phyloP scores from a whole-genome alignment of 2,329 filamentous ascomycete species.

The Pseudogymnoascus sp. region DNA sequence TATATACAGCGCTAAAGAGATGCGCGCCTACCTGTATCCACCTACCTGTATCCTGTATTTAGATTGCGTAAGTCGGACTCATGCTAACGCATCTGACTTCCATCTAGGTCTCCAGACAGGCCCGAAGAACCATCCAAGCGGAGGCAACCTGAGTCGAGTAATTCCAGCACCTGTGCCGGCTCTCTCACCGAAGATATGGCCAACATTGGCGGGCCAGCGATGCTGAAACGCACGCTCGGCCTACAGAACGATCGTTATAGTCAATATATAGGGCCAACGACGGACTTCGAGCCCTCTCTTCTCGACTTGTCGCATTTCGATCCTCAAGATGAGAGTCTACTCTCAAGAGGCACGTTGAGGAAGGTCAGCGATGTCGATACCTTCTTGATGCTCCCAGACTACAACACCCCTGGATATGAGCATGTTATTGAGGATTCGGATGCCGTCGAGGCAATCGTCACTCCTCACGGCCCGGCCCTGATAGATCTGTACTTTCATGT shows the following conservation, averaged over 20 bases:
- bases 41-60: neutral
- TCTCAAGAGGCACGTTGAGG: slow-evolving; percentile 60
- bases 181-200: slow-evolving; percentile 63
- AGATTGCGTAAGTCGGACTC: slow-evolving; percentile 7
- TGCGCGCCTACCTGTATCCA: neutral
- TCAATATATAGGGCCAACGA: slow-evolving; percentile 76
- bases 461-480: slow-evolving; percentile 66
- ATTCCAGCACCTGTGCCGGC: slow-evolving; percentile 54
- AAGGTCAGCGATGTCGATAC: slow-evolving; percentile 72
- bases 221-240: slow-evolving; percentile 63
- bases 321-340: slow-evolving; percentile 69
- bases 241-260: slow-evolving; percentile 72
- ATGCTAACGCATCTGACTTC: slow-evolving; percentile 16
- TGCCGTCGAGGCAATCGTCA: slow-evolving; percentile 67
- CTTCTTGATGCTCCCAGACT: slow-evolving; percentile 72
- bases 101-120: slow-evolving; percentile 48
- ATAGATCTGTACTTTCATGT: slow-evolving; percentile 76
- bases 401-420: slow-evolving; percentile 62
- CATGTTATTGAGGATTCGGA: slow-evolving; percentile 61
- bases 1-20: slow-evolving; percentile 15
- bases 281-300: slow-evolving; percentile 75
- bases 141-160: slow-evolving; percentile 47
- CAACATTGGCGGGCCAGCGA: slow-evolving; percentile 57
- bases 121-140: slow-evolving; percentile 43
- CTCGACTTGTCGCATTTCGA: slow-evolving; percentile 76